A percentile compares a stretch with the other conserved stretches of the same genome.
Conservation (phyloP, 73 alveolate genomes). For the Paramecium octaurelia region DNA sequence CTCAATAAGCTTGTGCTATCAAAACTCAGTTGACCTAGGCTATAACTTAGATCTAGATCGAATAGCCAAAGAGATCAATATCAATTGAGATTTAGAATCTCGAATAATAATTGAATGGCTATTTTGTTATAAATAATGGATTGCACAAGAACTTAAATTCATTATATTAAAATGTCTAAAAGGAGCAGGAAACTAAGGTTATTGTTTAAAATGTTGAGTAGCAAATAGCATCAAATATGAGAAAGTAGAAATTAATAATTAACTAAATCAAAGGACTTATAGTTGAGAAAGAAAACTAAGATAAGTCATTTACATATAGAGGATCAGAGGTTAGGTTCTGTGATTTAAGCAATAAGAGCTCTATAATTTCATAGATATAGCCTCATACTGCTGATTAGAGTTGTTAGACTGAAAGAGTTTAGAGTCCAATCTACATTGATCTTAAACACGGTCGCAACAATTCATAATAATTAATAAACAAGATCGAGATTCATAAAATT, state of each 20-base stretch:
- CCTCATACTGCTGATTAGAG: not conserved
- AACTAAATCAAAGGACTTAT: not conserved
- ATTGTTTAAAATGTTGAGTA: not conserved
- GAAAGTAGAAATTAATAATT: not conserved
- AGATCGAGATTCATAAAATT: not conserved
- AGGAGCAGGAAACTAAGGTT: not conserved
- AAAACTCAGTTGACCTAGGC: not conserved
- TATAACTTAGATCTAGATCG: not conserved
- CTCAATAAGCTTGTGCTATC: not conserved
- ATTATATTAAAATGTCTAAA: not conserved
- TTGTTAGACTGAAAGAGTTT: not conserved
- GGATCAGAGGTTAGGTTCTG: constrained; percentile 14
- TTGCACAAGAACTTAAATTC: not conserved
- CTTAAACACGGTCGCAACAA: not conserved
- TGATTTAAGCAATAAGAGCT: not conserved
- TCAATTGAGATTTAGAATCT: not conserved
- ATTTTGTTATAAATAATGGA: not conserved
- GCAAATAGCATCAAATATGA: not conserved
- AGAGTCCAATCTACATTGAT: not conserved
- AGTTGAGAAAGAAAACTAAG: not conserved
- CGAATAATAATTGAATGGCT: not conserved
- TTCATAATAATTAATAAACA: not conserved
- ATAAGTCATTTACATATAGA: constrained; percentile 16
- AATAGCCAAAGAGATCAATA: not conserved
- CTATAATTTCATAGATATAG: not conserved